Evolutionary conservation across 2,329 filamentous ascomycete genomes (phyloP), one percentile per base, ranked within the genome.

Genomic region (Clonostachys byssicola): DNA sequence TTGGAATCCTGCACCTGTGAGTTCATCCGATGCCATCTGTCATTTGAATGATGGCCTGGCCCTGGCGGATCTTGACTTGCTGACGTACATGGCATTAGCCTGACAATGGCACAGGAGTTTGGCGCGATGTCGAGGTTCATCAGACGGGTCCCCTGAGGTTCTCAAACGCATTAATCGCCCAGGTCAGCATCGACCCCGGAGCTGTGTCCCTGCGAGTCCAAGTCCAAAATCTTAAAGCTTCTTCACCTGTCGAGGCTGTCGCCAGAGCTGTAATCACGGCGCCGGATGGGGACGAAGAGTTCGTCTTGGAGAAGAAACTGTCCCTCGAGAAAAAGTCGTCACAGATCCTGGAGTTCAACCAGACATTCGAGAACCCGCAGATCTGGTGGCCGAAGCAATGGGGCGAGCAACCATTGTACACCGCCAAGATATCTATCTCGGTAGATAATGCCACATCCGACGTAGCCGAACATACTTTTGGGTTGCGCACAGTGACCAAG

Each of bases 361-460:
- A 60, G 34, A 56, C 57, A 2, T 51, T 83, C 12, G 45, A 62
- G 1, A 61, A 71, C 2, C 75, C 79, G 0, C 54, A 70, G 12
- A 66, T 83, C 12, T 86, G 82, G 82, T 85, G 81, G 80, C 81
- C 82, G 0, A 73, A 68, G 39, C 64, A 70, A 44, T 85, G 81
- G 81, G 81, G 81, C 3, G 53, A 62, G 0, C 81, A 82, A 52
- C 75, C 76, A 0, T 57, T 82, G 6, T 81, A 82, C 51, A 55
- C 44, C 4, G 60, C 60, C 7, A 49, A 58, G 41, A 34, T 72
- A 6, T 58, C 57, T 2, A 56, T 63, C 6, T 56, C 53, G 4
- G 56, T 64, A 8, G 56, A 59, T 40, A 51, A 58, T 12, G 56
- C 56, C 45, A 53, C 65, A 42, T 60, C 61, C 30, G 58, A 68